Base-by-base conservation (phyloP, 2,329 filamentous ascomycete genomes). In the Tolypocladium endophyticum region DNA sequence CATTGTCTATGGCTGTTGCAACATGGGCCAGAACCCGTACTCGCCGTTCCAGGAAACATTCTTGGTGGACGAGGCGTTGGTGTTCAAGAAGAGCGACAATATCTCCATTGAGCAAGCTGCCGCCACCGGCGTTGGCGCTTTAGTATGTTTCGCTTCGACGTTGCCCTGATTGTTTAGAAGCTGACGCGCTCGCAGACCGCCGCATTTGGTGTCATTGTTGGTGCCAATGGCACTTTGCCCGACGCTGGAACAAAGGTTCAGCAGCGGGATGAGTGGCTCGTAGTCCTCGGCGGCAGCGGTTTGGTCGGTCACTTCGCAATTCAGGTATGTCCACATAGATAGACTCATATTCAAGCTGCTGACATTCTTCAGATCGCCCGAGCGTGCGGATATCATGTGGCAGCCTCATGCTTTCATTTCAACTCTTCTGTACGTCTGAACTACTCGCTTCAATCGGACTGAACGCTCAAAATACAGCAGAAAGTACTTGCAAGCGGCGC, bases 1-100 rank as follows among this genome's bases (percentile, higher is more conserved):
- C 63, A 66, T 64, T 23, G 65, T 74, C 43, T 76, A 69, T 60
- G 71, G 72, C 2, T 73, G 71, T 60, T 70, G 70, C 1, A 68
- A 66, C 14, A 58, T 76, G 0, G 74, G 74, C 1, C 61, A 64
- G 9, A 70, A 67, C n/a, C 64, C 64, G 7, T 70, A 69, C 58
- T 67, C 66, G 1, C 73, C 73, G 3, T 75, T 75, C 45, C 74
- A 75, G 57, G 73, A 76, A 33, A 67, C 68, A 18, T 74, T 74
- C 39, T 56, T 76, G 7, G 73, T 73, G 52, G 67, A 73, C n/a
- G 73, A 74, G 59, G 63, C 69, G 38, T 60, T 73, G 9, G 61
- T 71, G 2, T 71, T 76, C 43, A 73, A 70, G 58, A 70, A 64
- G 23, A 60, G 65, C 0, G 60, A 58, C 1, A 66, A 66, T 6